Evolutionary conservation across 345 rosid species (phyloP), one percentile per base, ranked within the genome.

Genomic region (Melastoma malabathricum): DNA sequence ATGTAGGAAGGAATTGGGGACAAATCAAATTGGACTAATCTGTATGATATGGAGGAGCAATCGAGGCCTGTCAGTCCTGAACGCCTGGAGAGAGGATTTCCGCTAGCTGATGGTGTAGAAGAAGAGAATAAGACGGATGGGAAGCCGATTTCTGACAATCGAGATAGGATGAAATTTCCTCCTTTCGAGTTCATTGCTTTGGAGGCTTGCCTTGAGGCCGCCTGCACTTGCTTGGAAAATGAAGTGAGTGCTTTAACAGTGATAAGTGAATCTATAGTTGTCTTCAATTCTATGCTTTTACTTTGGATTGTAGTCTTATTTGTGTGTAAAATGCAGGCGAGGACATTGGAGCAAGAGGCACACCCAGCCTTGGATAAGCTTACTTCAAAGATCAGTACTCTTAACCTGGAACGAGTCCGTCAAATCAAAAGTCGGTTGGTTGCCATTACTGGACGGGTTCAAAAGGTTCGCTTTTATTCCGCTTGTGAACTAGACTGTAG

Each of bases 131-230:
- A 59, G 68, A 68, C 51, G 15, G 79, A 73, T 60, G 89, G 64
- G 20, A 85, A 70, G 50, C 86, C 72, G 52, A 76, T 75, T 51
- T 62, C 73, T 59, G 90, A 76, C 66, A 78, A 76, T 52, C 79
- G 63, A 43, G 83, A 86, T 59, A 75, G 78, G 10, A 52, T 70
- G 14, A 76, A 65, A 63, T 64, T 72, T 63, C 81, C 76, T 52
- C 89, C 89, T 0, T 82, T 76, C 58, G 86, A 82, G 59, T 82
- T 79, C 63, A 77, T 82, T 61, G 86, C 86, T 3, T 53, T 79
- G 71, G 86, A 82, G 62, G 79, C 86, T 23, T 72, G 81, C 63
- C 77, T 82, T 53, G 90, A 82, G 71, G 85, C 83, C 63, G 75
- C 79, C 44, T 82, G 89, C 50, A 64, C 81, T 61, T 76, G 83